Base-by-base conservation (phyloP, 495 filamentous ascomycete genomes). In the Penicillium turbatum region DNA sequence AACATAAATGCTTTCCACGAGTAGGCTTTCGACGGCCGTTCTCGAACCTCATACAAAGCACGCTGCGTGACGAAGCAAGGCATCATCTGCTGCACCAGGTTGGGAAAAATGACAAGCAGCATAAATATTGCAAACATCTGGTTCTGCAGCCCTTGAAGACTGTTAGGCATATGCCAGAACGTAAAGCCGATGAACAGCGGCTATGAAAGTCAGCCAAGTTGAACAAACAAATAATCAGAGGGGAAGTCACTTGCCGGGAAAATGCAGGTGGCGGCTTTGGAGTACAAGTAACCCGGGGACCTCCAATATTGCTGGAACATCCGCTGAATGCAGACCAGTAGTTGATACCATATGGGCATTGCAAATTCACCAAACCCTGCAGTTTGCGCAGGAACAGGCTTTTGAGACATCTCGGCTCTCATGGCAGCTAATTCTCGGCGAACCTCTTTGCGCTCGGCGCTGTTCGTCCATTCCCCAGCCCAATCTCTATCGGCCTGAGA, bases 291-390 rank as follows among this genome's bases (percentile, higher is more conserved):
- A 0, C 79, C 78, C 2, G 90, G 91, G 9, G 86, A 90, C 36
- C 92, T 85, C 88, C 89, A 96, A 73, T 92, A 95, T 63, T 95
- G 88, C 66, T 92, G 74, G 72, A 93, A 92, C 58, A 92, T 83
- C 48, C 91, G 79, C 21, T 65, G 55, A 6, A 73, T 64, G 15
- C 80, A 79, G 16, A 75, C 60, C 5, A 62, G 52, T 11, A 83
- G 63, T 48, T 86, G 82, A 13, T 63, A 59, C 45, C 55, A 60
- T 45, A 82, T 66, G 0, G 80, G 73, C 64, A 77, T 78, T 1
- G 81, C 78, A 51, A 78, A 80, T 40, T 78, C 75, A 7, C 65
- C 64, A 79, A 67, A 71, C 11, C 66, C 64, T 30, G 64, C 60
- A 7, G 60, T 55, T 31, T 32, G 64, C 24, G 62, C 68, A 11